Evolutionary conservation across 2,329 filamentous ascomycete genomes (phyloP), one percentile per base, ranked within the genome.

Genomic region (Diaporthe sp.): DNA sequence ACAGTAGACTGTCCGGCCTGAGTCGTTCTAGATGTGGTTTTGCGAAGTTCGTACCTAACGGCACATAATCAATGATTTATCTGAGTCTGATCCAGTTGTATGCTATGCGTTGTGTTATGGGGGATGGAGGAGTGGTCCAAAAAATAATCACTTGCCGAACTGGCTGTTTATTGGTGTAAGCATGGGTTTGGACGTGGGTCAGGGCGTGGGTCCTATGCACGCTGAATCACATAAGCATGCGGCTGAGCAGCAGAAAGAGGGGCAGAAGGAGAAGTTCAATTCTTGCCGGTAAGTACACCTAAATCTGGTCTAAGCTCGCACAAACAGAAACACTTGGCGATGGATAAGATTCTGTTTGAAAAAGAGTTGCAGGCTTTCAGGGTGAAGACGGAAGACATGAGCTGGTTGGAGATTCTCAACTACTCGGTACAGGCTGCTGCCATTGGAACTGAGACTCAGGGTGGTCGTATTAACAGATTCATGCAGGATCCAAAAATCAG

Each of bases 341-440:
- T 71, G 68, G 55, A 71, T 7, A 5, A 50, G 10, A 2, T 28
- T 8, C 3, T 71, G 1, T 71, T 71, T 38, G 4, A 61, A 17
- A 50, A 19, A 13, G 30, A 42, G 10, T 1, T 60, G 3, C 17
- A 28, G 4, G 10, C 40, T 7, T 52, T 22, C 22, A 9, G 57
- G 42, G 30, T 38, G 15, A 71, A 60, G 33, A 15, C 22, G 25
- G 55, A 71, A 22, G 68, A 71, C 17, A 22, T 60, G 45, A 38
- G 19, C 22, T 35, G 55, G 42, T 30, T 71, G 13, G 68, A 71
- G 5, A 71, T 71, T 28, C 40, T 71, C 1, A 61, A 50, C 25
- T 71, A 71, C 45, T 61, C 68, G 19, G 68, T 71, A 35, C 54
- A 30, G 55, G 12, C n/a, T 33, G 7, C 35, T n/a, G n/a, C n/a